Evolutionary conservation across 306 rosid species (phyloP), one percentile per base, ranked within the genome.

Genomic region (Oxytropis ochrocephala): DNA sequence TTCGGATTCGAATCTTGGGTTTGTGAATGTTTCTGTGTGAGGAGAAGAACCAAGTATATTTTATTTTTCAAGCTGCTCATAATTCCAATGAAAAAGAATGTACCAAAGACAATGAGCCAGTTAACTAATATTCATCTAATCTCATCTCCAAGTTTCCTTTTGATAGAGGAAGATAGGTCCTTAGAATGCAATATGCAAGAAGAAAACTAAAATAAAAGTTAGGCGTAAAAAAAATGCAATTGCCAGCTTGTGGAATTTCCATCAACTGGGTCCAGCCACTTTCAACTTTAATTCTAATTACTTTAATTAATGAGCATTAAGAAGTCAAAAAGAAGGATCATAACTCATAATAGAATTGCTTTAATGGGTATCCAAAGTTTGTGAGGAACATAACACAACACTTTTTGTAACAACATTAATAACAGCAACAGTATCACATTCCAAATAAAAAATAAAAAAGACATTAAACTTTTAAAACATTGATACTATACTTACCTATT

Each of bases 281-380:
- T 76, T 17, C 4, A 72, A 70, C 74, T 74, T 77, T 67, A 43
- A 53, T 69, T 64, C 58, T 74, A 2, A 35, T 66, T 64, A 69
- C 71, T 72, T 83, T 68, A n/a, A 73, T 32, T 33, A 60, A 18
- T 59, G 64, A 69, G 67, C 75, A 75, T 54, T 63, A 76, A 48
- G 53, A 74, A 82, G 75, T 69, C 79, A 82, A 79, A 89, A 77
- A 41, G 76, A 73, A 66, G 70, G 41, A 5, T 19, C 68, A 75
- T 48, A 60, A 24, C 11, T 38, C 43, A 55, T 63, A 59, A 67
- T 52, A 65, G 75, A 80, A 69, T 36, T 65, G 60, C 89, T 81
- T 81, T 84, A 67, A 62, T 21, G 39, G 80, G 91, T 72, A 85
- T 88, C 96, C 91, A 72, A 88, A 62, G 89, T 78, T 70, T 78